Conservation (phyloP, 306 rosid genomes). For the Lablab purpureus region DNA sequence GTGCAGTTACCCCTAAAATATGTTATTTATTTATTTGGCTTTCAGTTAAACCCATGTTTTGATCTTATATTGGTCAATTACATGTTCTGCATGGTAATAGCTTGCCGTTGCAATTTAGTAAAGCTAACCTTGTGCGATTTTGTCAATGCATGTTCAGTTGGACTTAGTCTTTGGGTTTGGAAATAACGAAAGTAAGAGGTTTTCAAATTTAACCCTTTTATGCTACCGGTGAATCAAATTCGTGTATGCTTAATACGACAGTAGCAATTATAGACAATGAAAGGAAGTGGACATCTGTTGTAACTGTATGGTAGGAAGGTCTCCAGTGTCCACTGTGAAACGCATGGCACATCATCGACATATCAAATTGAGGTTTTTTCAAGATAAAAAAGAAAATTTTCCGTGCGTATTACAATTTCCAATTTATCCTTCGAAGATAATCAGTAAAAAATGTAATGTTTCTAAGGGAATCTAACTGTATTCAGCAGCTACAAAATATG, state of each 20-base stretch:
- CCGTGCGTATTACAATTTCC: background rate
- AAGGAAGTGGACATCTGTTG: constrained; percentile 67
- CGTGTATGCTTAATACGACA: constrained; percentile 58
- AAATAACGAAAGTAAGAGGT: background rate
- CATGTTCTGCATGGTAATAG: constrained; percentile 13
- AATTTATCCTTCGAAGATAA: background rate
- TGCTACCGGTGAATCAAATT: constrained; percentile 65
- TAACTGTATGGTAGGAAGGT: background rate
- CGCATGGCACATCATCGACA: background rate
- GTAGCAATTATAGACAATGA: constrained; percentile 65
- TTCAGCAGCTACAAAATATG: background rate
- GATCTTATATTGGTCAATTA: background rate
- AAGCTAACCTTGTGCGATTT: constrained; percentile 10
- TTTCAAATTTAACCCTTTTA: constrained; percentile 16
- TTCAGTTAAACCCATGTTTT: constrained; percentile 33
- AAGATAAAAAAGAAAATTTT: background rate
- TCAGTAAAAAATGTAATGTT: background rate
- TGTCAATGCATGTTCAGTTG: constrained; percentile 28
- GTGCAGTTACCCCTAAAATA: constrained; percentile 10
- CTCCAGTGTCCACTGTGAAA: background rate
- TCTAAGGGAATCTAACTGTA: background rate
- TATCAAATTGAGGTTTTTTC: constrained; percentile 5
- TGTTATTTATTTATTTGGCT: constrained; percentile 5
- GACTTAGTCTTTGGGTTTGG: constrained; percentile 18
- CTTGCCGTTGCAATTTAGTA: background rate